These are phyloP conservation scores for Parmelia sp. DNA, from an alignment of 495 filamentous ascomycete species.

Conservation along the genomic window DNA sequence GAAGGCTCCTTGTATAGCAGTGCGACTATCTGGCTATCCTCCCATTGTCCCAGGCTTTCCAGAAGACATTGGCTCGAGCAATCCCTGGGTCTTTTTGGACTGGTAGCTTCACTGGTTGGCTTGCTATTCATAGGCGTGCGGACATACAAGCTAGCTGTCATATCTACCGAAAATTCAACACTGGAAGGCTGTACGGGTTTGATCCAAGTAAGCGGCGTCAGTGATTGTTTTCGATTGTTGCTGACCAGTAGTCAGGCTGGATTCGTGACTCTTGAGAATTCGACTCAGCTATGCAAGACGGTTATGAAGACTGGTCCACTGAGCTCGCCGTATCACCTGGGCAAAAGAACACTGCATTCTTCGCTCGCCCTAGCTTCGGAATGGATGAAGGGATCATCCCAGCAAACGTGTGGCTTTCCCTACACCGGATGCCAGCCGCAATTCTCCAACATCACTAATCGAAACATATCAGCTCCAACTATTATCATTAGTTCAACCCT, in stretches of 20 bases:
- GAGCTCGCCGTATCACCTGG: slow-evolving; percentile 3
- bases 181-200: neutral
- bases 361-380: neutral
- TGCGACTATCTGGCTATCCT: neutral
- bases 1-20: neutral
- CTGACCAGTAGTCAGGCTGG: neutral
- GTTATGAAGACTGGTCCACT: neutral
- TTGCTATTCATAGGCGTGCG: slow-evolving; percentile 7
- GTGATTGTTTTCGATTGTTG: neutral
- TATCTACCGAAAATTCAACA: neutral
- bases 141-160: slow-evolving; percentile 5
- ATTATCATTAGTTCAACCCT: neutral
- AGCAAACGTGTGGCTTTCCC: neutral
- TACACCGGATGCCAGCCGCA: neutral
- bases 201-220: neutral
- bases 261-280: neutral
- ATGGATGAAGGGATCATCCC: neutral
- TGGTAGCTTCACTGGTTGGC: neutral
- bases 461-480: neutral
- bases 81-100: neutral
- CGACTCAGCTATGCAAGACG: neutral
- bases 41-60: neutral
- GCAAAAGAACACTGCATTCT: neutral
- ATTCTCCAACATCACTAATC: neutral
- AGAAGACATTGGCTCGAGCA: slow-evolving; percentile 5